Evolutionary conservation across 2,329 filamentous ascomycete genomes (phyloP), one percentile per base, ranked within the genome.

Genomic region (Emergomyces pasteurianus): DNA sequence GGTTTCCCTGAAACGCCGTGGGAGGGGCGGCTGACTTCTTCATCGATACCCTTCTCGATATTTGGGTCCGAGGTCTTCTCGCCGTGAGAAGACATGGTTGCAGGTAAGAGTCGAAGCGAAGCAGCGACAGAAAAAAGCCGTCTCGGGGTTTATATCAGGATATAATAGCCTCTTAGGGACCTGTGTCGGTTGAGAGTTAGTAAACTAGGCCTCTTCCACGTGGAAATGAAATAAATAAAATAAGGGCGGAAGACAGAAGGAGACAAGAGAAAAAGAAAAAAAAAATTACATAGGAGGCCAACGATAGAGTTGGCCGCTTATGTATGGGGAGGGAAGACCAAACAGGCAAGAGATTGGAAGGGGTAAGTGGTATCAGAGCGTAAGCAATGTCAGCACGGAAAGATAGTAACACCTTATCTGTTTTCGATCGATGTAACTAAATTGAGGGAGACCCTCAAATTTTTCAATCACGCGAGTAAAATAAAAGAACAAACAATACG

Each of bases 1-100:
- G 74, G 65, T 55, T 71, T 73, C 1, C 74, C 75, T 26, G 53
- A 31, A 23, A 67, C 62, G 55, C 63, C 34, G 47, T 63, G 59
- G 56, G 68, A 65, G 34, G 64, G 59, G 14, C 63, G 64, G 56
- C 71, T 69, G 34, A 67, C 63, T 54, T 73, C 70, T 57, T 26
- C 61, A n/a, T 62, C 49, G 34, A 63, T 59, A 70, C 75, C 74
- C n/a, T 74, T 72, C 31, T 73, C 58, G 28, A 49, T 43, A 26
- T 47, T 12, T 4, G 57, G 57, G 43, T 57, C 54, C 21, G 23
- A 38, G 40, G 28, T 6, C 28, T 64, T 62, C 43, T 60, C 60
- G 5, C 61, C 49, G 42, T 55, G 54, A 36, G 40, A 21, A 36
- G 61, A 59, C 60, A 64, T 64, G 49, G 62, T 31, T 40, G 49